A percentile compares a stretch with the other conserved stretches of the same genome.
These are phyloP conservation scores for Gentiana dahurica DNA, from an alignment of 257 asterid species.

Conservation along the genomic window DNA sequence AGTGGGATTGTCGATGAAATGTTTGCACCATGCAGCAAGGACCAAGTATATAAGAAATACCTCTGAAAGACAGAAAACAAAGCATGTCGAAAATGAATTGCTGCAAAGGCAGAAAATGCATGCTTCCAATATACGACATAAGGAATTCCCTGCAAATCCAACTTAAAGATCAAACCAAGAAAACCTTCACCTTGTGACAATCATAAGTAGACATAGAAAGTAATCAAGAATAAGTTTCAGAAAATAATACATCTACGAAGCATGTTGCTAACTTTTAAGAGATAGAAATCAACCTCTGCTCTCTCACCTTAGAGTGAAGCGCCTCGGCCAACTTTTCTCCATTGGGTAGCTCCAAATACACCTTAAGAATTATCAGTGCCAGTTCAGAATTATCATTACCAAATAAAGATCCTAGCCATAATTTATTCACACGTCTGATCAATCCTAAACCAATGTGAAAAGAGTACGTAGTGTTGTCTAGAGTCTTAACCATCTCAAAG, in stretches of 20 bases:
- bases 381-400: too few species aligned
- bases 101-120: constrained; percentile 52
- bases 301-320: constrained; percentile 67
- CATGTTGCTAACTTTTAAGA: too few species aligned
- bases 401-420: too few species aligned
- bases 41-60: constrained; percentile 20
- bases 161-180: constrained; percentile 10
- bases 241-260: too few species aligned
- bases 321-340: constrained; percentile 76
- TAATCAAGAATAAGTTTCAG: not conserved
- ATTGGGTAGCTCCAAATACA: constrained; percentile 79
- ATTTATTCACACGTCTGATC: too few species aligned
- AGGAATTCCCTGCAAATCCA: constrained; percentile 64
- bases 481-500: too few species aligned
- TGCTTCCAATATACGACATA: constrained; percentile 83
- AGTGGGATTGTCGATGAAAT: too few species aligned
- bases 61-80: constrained; percentile 75
- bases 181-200: constrained; percentile 3
- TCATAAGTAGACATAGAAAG: not conserved
- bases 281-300: not conserved
- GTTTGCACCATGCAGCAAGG: too few species aligned
- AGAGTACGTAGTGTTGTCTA: too few species aligned
- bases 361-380: constrained; percentile 33
- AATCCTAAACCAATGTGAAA: too few species aligned
- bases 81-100: constrained; percentile 78